Base-by-base conservation (phyloP, 768 basidiomycete species). In the Cystobasidium onofrii region DNA sequence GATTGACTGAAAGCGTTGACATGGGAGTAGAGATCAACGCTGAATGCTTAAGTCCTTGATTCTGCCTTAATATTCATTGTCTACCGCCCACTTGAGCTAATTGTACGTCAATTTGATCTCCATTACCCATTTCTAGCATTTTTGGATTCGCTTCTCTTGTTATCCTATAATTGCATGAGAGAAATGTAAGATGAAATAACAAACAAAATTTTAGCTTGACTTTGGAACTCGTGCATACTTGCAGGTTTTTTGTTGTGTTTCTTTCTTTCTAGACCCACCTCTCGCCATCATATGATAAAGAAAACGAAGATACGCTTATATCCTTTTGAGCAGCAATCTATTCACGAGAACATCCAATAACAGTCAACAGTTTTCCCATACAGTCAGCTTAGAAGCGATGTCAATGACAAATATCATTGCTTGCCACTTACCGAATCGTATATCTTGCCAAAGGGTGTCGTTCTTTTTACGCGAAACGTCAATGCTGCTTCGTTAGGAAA, bases 101-200 rank as follows among this genome's bases (percentile, higher is more conserved):
- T 39, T 71, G 69, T 3, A 55, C 69, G 54, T 71, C 69, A 17
- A 71, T 60, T 44, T 71, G 69, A 71, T 71, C 69, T 60, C 69
- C 69, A 44, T 71, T 54, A 7, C 2, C 12, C 50, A 71, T 55
- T 44, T 71, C 69, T n/a, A 71, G 54, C 69, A 71, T 71, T 44
- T 71, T 71, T 2, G 69, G 69, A 27, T 46, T 71, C 34, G 33
- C 29, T 1, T 71, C 69, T 39, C 55, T 7, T 10, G 31, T 10
- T 34, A 71, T 71, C 25, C 69, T 71, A 44, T 33, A 12, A 29
- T 44, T 43, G 41, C 61, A 31, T 7, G 9, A 54, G n/a, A 54
- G n/a, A n/a, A n/a, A n/a, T n/a, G n/a, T n/a, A n/a, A n/a, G n/a
- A n/a, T n/a, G n/a, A n/a, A n/a, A n/a, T n/a, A n/a, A n/a, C n/a